Base-by-base conservation (phyloP, 345 rosid genomes). In the Acer saccharum region DNA sequence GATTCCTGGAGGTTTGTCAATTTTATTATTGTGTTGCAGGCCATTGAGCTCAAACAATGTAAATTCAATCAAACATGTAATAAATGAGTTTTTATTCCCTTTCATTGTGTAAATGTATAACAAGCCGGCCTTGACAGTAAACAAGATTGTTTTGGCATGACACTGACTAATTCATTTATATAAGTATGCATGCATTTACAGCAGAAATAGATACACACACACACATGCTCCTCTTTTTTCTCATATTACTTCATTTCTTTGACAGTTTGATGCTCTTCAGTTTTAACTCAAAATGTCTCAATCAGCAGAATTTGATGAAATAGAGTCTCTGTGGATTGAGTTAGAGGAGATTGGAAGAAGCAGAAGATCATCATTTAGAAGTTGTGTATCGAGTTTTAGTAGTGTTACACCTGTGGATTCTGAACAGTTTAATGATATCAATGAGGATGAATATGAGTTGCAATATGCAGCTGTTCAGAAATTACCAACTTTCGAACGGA, bases 281-380 rank as follows among this genome's bases (percentile, higher is more conserved):
- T 43, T 27, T 18, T 32, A 25, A 55, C 61, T 21, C 2, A 60
- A 17, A 77, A 76, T 77, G 85, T 82, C 83, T 75, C 81, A 73
- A 71, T 68, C 79, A 14, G 83, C 66, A 3, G 89, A 79, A 17
- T 25, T 76, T 16, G 82, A 82, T 32, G 86, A 79, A 72, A 79
- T 84, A 43, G 88, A 84, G 72, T 78, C 86, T 18, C 44, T 79
- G 11, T 57, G 85, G 35, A 77, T 72, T 46, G 90, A 87, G 84
- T 79, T 84, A 35, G 67, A 83, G 10, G 88, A 85, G 71, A 55
- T 83, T 18, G 89, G 84, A 71, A 84, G 84, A 78, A 84, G 86
- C 82, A 68, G 74, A 57, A 80, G 86, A 46, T 82, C 83, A 23
- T 84, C 87, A 3, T 87, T 87, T 65, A 73, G 85, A 74, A 78